Base-by-base conservation (phyloP, 176 grass and related monocot genomes). In the Chrysopogon serrulatus region DNA sequence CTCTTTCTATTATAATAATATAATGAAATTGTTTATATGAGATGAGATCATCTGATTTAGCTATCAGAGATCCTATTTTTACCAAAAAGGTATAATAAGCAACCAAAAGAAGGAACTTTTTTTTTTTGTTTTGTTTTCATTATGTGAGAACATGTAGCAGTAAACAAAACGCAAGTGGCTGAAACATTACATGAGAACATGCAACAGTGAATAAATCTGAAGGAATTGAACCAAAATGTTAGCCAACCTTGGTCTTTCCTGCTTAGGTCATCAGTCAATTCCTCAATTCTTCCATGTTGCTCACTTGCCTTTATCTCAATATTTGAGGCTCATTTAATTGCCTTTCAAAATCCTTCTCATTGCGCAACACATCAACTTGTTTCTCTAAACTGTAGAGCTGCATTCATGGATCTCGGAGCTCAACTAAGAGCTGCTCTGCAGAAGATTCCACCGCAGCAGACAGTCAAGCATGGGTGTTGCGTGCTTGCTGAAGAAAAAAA, bases 161-260 rank as follows among this genome's bases (percentile, higher is more conserved):
- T n/a, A n/a, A n/a, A n/a, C n/a, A 37, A 37, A 37, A 37, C 5
- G 36, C 36, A 37, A 37, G 3, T 37, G 36, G 6, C 6, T 37
- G 5, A 37, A 37, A 37, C 36, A 56, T 6, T 8, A 68, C 60
- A 53, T 27, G 6, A 74, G 66, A 73, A 68, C 18, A 81, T 70
- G 21, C 43, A 35, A 62, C 17, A 47, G 43, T 27, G 79, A 57
- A 85, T n/a, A 61, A 54, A 60, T 71, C 10, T 32, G 14, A 85
- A 68, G 56, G 73, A 69, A 82, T 14, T 3, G 8, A 76, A 81
- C 47, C 56, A 71, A 65, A 63, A 65, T 39, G 42, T 53, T 79
- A 68, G 5, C 51, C 77, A 74, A 97, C 91, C 94, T 97, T 97
- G 91, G 53, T 92, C 91, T 93, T 97, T 97, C 80, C 77, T 90